Evolutionary conservation across 2,329 filamentous ascomycete species (phyloP).

Genomic region (Emergomyces pasteurianus): DNA sequence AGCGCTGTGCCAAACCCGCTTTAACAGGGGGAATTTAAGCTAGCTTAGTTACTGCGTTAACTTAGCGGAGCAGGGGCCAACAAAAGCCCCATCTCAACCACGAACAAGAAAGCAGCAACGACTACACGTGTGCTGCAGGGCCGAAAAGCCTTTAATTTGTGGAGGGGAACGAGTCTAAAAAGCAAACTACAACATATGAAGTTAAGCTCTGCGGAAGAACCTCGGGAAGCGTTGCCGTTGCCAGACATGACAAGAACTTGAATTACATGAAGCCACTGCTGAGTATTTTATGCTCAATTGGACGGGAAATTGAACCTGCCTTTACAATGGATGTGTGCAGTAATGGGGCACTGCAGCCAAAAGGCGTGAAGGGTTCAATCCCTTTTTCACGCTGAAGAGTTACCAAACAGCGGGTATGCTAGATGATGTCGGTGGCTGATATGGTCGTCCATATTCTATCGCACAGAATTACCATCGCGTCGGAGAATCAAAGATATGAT

Average conservation of each 20-base stretch:
- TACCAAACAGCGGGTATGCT: background rate
- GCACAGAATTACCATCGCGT: background rate
- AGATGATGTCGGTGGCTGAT: background rate
- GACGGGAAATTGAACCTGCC: background rate
- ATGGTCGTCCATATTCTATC: background rate
- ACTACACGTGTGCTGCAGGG: background rate
- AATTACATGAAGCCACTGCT: background rate
- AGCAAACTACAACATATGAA: background rate
- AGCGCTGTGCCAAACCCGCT: background rate
- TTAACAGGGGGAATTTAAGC: background rate
- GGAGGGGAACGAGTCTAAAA: background rate
- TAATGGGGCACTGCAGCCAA: background rate
- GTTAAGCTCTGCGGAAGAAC: background rate
- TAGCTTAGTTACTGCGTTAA: background rate
- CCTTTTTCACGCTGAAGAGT: background rate
- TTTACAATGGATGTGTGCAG: background rate
- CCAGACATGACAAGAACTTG: background rate
- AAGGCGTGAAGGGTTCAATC: background rate
- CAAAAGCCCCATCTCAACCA: background rate
- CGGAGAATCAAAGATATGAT: background rate
- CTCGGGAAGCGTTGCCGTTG: background rate
- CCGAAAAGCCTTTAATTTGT: background rate
- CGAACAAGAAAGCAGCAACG: conserved; percentile 1
- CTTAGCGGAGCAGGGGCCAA: background rate
- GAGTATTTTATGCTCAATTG: background rate